A percentile compares a stretch with the other conserved stretches of the same genome.
Conservation (phyloP, 1,284 basidiomycete genomes). For the Hortiboletus rubellus region DNA sequence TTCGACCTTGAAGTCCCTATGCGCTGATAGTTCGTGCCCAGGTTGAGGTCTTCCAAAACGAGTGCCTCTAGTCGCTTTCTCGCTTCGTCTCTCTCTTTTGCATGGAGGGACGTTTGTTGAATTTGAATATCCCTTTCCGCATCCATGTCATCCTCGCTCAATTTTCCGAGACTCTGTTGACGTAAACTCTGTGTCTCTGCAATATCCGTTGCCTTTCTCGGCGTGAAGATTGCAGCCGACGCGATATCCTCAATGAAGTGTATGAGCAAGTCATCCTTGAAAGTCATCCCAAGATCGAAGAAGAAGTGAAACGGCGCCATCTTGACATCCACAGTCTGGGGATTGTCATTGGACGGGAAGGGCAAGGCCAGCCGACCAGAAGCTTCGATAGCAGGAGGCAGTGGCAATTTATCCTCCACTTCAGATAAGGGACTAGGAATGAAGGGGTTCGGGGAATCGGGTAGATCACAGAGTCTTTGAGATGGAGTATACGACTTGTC, state of each 20-base stretch:
- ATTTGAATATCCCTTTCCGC: slow-evolving; percentile 29
- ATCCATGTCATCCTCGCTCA: slow-evolving; percentile 14
- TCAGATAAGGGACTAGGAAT: slow-evolving; percentile 21
- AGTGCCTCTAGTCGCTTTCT: slow-evolving; percentile 47
- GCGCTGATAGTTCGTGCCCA: slow-evolving; percentile 49
- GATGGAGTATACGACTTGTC: slow-evolving; percentile 21
- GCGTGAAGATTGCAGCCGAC: slow-evolving; percentile 20
- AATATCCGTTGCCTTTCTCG: slow-evolving; percentile 2
- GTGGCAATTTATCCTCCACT: slow-evolving; percentile 13
- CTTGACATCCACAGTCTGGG: slow-evolving; percentile 36
- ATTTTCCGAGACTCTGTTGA: slow-evolving; percentile 6
- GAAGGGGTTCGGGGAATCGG: slow-evolving; percentile 28
- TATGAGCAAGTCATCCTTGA: slow-evolving; percentile 36
- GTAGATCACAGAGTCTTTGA: slow-evolving; percentile 16
- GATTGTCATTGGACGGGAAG: not conserved
- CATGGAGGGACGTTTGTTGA: slow-evolving; percentile 19
- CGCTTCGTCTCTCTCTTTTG: slow-evolving; percentile 37
- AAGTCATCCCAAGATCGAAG: slow-evolving; percentile 60
- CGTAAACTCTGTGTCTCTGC: not conserved
- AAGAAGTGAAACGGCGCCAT: slow-evolving; percentile 71
- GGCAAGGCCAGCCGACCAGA: slow-evolving; percentile 6
- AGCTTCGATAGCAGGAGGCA: slow-evolving; percentile 22
- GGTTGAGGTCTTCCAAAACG: slow-evolving; percentile 56
- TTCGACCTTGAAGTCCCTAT: slow-evolving; percentile 13
- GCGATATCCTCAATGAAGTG: slow-evolving; percentile 31